phyloP scores from a whole-genome alignment of 2,329 filamentous ascomycete genomes.

The Blastomyces silverae region DNA sequence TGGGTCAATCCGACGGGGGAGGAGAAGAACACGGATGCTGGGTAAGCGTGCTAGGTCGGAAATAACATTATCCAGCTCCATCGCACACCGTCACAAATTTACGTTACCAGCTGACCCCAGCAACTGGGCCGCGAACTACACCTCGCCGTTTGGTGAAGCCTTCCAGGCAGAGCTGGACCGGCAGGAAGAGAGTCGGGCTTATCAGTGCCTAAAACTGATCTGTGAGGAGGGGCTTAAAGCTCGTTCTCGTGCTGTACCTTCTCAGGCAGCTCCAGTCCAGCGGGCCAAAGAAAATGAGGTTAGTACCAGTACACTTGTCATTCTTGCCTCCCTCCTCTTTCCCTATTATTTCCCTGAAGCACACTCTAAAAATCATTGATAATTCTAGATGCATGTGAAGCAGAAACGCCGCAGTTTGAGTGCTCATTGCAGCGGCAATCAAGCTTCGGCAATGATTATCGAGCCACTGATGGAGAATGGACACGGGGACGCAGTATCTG shows the following conservation, averaged over 20 bases:
- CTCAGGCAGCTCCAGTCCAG: not conserved
- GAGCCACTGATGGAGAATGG: not conserved
- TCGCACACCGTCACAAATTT: not conserved
- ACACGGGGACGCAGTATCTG: not conserved
- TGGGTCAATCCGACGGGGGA: not conserved
- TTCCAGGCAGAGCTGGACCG: not conserved
- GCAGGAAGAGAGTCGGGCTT: not conserved
- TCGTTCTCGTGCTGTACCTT: not conserved
- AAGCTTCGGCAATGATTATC: not conserved
- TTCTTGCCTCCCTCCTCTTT: not conserved
- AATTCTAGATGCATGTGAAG: not conserved
- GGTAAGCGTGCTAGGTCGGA: not conserved
- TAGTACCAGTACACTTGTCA: not conserved
- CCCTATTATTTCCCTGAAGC: not conserved
- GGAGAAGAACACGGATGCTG: not conserved
- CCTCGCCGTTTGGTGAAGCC: not conserved
- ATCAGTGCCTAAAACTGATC: not conserved
- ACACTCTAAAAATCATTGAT: no score
- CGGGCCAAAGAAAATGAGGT: not conserved
- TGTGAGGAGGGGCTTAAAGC: not conserved
- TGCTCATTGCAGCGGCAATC: not conserved
- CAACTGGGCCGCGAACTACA: conserved; percentile 5
- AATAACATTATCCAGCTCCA: not conserved
- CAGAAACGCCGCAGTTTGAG: not conserved
- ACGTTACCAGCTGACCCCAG: not conserved